These are phyloP conservation scores for Tetracladium maxilliforme DNA, from an alignment of 2,329 filamentous ascomycete genomes.

Conservation along the genomic window DNA sequence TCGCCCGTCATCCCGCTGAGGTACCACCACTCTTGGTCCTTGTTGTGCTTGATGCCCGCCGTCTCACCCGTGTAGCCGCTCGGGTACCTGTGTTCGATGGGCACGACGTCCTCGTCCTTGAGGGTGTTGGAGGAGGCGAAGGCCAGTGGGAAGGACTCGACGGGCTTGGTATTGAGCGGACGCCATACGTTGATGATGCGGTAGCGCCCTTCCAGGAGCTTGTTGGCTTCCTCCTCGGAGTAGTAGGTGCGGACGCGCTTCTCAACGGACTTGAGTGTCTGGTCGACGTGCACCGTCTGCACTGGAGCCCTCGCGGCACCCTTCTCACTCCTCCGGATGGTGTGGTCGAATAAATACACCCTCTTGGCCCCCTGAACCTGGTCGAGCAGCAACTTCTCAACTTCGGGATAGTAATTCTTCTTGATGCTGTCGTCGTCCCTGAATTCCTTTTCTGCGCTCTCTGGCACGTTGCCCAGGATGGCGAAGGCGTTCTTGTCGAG, in stretches of 20 bases:
- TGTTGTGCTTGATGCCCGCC: conserved; percentile 47
- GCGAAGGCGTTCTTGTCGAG: conserved; percentile 67
- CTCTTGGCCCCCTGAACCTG: conserved; percentile 50
- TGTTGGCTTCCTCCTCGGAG: conserved; percentile 46
- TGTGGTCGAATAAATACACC: conserved; percentile 76
- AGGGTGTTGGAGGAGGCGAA: conserved; percentile 39
- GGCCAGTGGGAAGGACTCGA: conserved; percentile 38
- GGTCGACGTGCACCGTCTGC: conserved; percentile 65
- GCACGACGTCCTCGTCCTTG: conserved; percentile 46
- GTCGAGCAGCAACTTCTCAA: conserved; percentile 55
- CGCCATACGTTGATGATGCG: conserved; percentile 79
- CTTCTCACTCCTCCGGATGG: conserved; percentile 53
- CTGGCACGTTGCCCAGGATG: conserved; percentile 40
- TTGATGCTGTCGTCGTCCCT: conserved; percentile 54
- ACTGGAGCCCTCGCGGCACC: conserved; percentile 54
- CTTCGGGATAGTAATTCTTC: conserved; percentile 69
- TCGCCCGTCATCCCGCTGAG: conserved; percentile 62
- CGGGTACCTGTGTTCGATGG: conserved; percentile 60
- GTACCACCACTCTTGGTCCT: conserved; percentile 60
- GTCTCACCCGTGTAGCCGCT: conserved; percentile 61
- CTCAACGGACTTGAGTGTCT: conserved; percentile 51
- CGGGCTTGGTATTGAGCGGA: conserved; percentile 34
- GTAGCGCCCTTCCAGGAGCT: conserved; percentile 52
- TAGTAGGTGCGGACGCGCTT: conserved; percentile 56
- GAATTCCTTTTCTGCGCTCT: conserved; percentile 45